Evolutionary conservation across 345 rosid genomes (phyloP).

Genomic region (Stellera chamaejasme): DNA sequence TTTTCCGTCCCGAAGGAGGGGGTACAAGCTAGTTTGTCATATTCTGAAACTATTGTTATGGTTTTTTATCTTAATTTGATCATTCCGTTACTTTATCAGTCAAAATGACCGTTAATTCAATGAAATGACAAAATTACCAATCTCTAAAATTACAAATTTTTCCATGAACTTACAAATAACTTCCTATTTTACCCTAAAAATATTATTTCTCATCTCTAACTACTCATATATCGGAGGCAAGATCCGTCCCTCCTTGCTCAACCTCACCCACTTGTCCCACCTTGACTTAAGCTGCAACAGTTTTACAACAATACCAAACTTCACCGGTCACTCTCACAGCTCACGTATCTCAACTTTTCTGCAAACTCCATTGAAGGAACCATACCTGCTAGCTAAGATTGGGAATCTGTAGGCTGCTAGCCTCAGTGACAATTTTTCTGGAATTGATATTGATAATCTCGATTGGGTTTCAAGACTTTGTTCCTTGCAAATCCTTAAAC

Average conservation of each 20-base stretch:
- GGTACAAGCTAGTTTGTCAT: too few species aligned
- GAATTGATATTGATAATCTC: neutral
- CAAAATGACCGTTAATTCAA: too few species aligned
- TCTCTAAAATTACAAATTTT: too few species aligned
- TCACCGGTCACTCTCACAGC: constrained; percentile 3
- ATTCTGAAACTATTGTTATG: too few species aligned
- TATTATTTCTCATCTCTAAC: too few species aligned
- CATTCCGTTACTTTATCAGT: too few species aligned
- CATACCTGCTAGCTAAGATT: constrained; percentile 10
- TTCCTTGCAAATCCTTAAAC: neutral
- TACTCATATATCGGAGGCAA: constrained; percentile 7
- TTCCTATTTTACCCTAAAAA: too few species aligned
- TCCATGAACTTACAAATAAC: too few species aligned
- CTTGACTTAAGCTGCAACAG: constrained; percentile 12
- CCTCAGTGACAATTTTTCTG: neutral
- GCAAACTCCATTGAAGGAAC: neutral
- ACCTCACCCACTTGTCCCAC: constrained; percentile 3
- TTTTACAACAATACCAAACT: constrained; percentile 8
- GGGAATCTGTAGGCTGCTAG: constrained; percentile 14
- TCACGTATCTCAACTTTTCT: constrained; percentile 7
- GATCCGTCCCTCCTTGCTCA: constrained; percentile 8
- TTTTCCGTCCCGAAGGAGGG: too few species aligned
- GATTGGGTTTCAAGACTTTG: constrained; percentile 15
- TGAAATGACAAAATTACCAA: too few species aligned
- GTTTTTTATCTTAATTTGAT: too few species aligned